Base-by-base conservation (phyloP, 2,329 filamentous ascomycete genomes). In the Paecilomyces sp. region DNA sequence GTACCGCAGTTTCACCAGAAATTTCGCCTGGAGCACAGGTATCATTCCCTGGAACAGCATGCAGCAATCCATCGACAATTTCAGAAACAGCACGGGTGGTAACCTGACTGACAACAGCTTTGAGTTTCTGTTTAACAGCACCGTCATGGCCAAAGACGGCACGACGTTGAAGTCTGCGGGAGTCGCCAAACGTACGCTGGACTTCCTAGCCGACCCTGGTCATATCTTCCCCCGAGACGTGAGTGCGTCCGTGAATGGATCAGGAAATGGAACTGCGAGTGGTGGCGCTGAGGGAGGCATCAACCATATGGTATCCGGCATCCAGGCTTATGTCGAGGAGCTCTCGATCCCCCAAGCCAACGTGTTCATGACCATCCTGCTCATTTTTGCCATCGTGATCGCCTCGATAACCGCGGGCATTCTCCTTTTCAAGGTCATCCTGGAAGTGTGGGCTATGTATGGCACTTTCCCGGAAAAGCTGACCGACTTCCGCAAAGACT, bases 351-450 rank as follows among this genome's bases (percentile, higher is more conserved):
- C 94, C 18, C 85, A 89, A 66, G 87, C 90, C 55, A 96, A 97
- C 77, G 92, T 91, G 1, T 97, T 97, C 79, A 96, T 99, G 92
- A 97, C 91, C 0, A 87, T 96, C 3, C 83, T 97, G 1, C 80
- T 97, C 57, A 80, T 97, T 61, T 93, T 96, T 62, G 90, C 91
- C 63, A 94, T 96, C 64, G 82, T 95, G 57, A 85, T 97, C 64
- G 92, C 87, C 3, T 84, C 85, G 34, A 93, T 97, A 64, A 88
- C 90, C 52, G 89, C 96, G 25, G 86, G 90, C 28, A 92, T 97
- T 65, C 81, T 97, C 30, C 83, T 97, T 4, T 83, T 95, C 76
- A 99, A 97, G 80, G 86, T 96, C 60, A 85, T 97, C 57, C 84
- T 99, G 56, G 94, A 97, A 76, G 80, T 86, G 47, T 97, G 93